Evolutionary conservation across 441 rosid genomes (phyloP), one percentile per base, ranked within the genome.

Genomic region (Mallotus repandus): DNA sequence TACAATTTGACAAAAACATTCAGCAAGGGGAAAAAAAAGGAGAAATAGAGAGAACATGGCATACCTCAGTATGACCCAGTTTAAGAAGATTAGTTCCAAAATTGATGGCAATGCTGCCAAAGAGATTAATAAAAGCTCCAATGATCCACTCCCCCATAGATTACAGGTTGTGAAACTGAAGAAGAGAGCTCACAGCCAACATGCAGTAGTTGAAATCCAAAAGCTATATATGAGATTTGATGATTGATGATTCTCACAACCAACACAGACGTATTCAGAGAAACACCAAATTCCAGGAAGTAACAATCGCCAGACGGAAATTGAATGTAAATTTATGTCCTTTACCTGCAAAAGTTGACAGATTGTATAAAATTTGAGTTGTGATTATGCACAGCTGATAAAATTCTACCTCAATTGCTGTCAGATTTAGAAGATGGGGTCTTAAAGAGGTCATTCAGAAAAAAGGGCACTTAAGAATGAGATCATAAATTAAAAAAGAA

Each of bases 81-180:
- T 96, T 96, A 71, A 96, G 97, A 83, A 96, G 99, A 73, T 96
- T 96, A 45, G 99, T 96, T 70, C 99, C 99, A 62, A 96, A 93
- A 83, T 96, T 96, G 75, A 96, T 96, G 83, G 98, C 98, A 81
- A 96, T 90, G 77, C 99, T 96, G 73, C 99, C 99, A 69, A 96
- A 79, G 66, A 96, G 85, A 76, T 93, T 96, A 77, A 96, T 96
- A 84, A 88, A 85, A 81, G 99, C 99, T 88, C 98, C 99, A 72
- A 96, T 84, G 74, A 96, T 80, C 99, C 99, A 96, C 79, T 93
- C 98, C 81, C 98, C 97, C 99, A 96, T 96, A 79, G 81, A 82
- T 83, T 78, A 79, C 70, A 76, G 70, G 82, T 22, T 25, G 67
- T 61, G 67, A 77, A 73, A 67, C 69, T 70, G 78, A 73, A 78